Evolutionary conservation across 1,139 yeast genomes (phyloP).

Genomic region (Blastobotrys illinoisensis): DNA sequence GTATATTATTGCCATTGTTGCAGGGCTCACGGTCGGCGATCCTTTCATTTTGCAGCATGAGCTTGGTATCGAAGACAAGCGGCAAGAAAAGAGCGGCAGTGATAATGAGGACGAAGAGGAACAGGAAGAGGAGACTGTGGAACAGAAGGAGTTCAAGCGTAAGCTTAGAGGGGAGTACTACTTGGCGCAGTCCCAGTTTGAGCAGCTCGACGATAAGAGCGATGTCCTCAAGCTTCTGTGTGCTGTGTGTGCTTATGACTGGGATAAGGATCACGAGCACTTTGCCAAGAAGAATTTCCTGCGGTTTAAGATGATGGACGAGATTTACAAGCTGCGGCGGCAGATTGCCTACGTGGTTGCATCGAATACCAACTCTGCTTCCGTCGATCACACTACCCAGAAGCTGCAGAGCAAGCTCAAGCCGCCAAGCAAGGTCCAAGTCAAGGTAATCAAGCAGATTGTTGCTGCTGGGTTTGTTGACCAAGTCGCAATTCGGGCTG

Average conservation of each 20-base stretch:
- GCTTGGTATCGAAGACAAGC: slow-evolving; percentile 44
- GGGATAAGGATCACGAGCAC: slow-evolving; percentile 34
- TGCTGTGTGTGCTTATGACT: slow-evolving; percentile 87
- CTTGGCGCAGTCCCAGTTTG: slow-evolving; percentile 54
- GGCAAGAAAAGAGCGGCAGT: slow-evolving; percentile 8
- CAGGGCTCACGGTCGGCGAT: slow-evolving; percentile 91
- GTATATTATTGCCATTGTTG: slow-evolving; percentile 81
- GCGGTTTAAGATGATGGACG: slow-evolving; percentile 61
- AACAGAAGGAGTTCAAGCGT: slow-evolving; percentile 40
- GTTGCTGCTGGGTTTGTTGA: slow-evolving; percentile 89
- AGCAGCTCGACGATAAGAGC: slow-evolving; percentile 61
- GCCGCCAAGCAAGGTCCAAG: slow-evolving; percentile 65
- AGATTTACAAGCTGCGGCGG: slow-evolving; percentile 69
- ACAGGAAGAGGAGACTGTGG: slow-evolving; percentile 29
- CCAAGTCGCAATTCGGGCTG: slow-evolving; percentile 83
- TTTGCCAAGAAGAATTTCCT: slow-evolving; percentile 61
- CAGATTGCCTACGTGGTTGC: slow-evolving; percentile 76
- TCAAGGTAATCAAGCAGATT: slow-evolving; percentile 83
- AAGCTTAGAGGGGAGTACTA: slow-evolving; percentile 45
- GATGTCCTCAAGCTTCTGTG: slow-evolving; percentile 74
- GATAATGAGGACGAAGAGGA: slow-evolving; percentile 27
- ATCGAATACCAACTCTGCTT: slow-evolving; percentile 49
- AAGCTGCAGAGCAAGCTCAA: slow-evolving; percentile 50
- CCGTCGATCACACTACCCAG: slow-evolving; percentile 42
- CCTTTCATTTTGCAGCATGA: slow-evolving; percentile 77